Conservation (phyloP, 345 rosid genomes). For the Eucalyptus decipiens region DNA sequence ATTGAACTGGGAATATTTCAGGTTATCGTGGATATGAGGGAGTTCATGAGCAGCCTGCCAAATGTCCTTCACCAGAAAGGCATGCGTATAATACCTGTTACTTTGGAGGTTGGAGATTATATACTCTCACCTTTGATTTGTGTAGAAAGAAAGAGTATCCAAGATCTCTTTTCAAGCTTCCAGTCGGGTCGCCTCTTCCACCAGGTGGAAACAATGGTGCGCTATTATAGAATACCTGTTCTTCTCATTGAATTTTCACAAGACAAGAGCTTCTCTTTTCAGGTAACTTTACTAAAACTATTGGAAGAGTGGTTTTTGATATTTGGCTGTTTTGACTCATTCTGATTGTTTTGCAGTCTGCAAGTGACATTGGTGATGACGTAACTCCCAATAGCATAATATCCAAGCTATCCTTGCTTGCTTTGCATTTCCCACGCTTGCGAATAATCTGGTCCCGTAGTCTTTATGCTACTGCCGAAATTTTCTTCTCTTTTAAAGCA, state of each 20-base stretch:
- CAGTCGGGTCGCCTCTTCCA: constrained; percentile 88
- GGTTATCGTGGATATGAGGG: constrained; percentile 98
- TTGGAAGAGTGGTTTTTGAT: not conserved
- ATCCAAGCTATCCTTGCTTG: constrained; percentile 90
- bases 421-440: constrained; percentile 82
- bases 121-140: constrained; percentile 80
- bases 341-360: constrained; percentile 44
- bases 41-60: constrained; percentile 99
- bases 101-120: constrained; percentile 94
- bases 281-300: constrained; percentile 28
- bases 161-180: constrained; percentile 92
- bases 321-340: not conserved
- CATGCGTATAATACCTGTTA: constrained; percentile 82
- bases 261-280: constrained; percentile 98
- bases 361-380: constrained; percentile 90
- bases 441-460: constrained; percentile 95
- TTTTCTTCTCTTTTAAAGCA: constrained; percentile 72
- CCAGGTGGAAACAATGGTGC: constrained; percentile 89
- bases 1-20: constrained; percentile 4
- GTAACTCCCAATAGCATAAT: constrained; percentile 84
- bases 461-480: constrained; percentile 91
- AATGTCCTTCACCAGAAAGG: constrained; percentile 97
- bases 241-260: constrained; percentile 95
- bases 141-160: constrained; percentile 93
- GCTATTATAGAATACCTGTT: constrained; percentile 90